These are phyloP conservation scores for Leccinum rimulosum DNA, from an alignment of 768 basidiomycete genomes.

Conservation along the genomic window DNA sequence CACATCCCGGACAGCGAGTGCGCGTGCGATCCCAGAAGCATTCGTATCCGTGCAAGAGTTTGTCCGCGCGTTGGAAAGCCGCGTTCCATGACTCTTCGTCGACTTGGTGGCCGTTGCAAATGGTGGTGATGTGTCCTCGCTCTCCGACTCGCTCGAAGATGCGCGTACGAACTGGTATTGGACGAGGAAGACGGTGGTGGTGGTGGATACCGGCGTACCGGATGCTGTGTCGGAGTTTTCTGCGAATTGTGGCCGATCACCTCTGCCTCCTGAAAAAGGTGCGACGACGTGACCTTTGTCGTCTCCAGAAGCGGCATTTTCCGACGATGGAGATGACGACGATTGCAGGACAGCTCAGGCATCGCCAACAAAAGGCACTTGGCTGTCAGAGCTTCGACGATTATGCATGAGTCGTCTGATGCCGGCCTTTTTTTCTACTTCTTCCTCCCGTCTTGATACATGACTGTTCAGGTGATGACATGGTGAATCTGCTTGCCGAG, in stretches of 20 bases:
- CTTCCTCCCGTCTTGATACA: too few relatives aligned
- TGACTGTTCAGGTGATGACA: too few relatives aligned
- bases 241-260: slow-evolving; percentile 31
- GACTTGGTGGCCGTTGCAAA: slow-evolving; percentile 26
- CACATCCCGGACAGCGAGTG: slow-evolving; percentile 32
- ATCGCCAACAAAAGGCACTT: slow-evolving; percentile 28
- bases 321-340: background rate
- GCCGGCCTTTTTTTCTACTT: too few relatives aligned
- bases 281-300: slow-evolving; percentile 6
- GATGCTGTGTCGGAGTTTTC: slow-evolving; percentile 17
- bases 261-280: slow-evolving; percentile 21
- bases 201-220: too few relatives aligned
- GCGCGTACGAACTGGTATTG: slow-evolving; percentile 10
- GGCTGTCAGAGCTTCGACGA: slow-evolving; percentile 9
- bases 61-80: slow-evolving; percentile 22
- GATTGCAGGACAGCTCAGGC: slow-evolving; percentile 22
- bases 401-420: too few relatives aligned
- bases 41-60: slow-evolving; percentile 28
- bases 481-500: too few relatives aligned
- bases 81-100: slow-evolving; percentile 28
- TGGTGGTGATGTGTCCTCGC: slow-evolving; percentile 17
- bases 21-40: slow-evolving; percentile 26
- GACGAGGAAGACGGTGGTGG: background rate
- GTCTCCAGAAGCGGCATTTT: slow-evolving; percentile 10
- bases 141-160: slow-evolving; percentile 23